Conservation (phyloP, 345 rosid species). For the Populus nigra region DNA sequence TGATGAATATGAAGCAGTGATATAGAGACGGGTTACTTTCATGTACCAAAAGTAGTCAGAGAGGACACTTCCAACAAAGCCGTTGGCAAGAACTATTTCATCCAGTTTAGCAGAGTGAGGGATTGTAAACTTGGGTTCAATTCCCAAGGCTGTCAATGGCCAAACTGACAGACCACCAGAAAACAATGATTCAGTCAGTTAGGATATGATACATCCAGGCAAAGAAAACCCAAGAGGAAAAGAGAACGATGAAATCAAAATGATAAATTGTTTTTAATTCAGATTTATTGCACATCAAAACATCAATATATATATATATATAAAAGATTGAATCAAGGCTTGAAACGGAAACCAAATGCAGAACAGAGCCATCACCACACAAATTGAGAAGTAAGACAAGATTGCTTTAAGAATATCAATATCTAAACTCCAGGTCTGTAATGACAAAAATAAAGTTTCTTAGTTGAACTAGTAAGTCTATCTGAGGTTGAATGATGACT, state of each 20-base stretch:
- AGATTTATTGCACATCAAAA: neutral
- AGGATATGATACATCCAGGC: neutral
- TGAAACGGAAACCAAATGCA: neutral
- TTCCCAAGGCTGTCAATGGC: conserved; percentile 95
- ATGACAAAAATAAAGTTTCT: neutral
- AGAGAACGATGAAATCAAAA: neutral
- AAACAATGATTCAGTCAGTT: neutral
- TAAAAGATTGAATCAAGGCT: neutral
- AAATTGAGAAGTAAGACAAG: neutral
- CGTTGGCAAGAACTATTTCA: conserved; percentile 92
- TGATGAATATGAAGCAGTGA: neutral
- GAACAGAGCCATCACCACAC: neutral
- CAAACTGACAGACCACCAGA: conserved; percentile 56
- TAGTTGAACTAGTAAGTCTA: neutral
- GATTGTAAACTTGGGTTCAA: conserved; percentile 90
- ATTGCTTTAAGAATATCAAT: neutral
- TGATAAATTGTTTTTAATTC: neutral
- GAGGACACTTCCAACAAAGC: conserved; percentile 93
- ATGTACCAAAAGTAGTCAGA: conserved; percentile 91
- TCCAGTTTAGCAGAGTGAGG: conserved; percentile 91
- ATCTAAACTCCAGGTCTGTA: neutral
- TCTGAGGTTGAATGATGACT: neutral
- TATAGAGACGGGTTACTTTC: neutral
- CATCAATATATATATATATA: neutral
- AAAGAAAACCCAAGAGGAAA: neutral